Evolutionary conservation across 2,329 filamentous ascomycete species (phyloP), one percentile per base, ranked within the genome.

Genomic region (Dothideomycetidae sp.): DNA sequence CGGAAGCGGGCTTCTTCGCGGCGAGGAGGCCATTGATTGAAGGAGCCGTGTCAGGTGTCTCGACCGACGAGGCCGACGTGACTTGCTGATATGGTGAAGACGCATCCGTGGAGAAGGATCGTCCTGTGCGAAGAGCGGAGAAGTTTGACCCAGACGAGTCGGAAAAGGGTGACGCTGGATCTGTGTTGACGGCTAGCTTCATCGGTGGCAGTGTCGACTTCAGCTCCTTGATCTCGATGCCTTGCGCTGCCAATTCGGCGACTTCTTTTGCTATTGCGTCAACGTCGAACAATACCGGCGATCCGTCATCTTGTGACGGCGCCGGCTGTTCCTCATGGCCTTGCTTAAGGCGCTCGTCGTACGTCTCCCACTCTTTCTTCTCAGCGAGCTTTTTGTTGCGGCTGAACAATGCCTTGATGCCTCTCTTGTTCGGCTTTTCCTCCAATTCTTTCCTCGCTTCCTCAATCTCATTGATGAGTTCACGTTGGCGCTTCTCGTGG

Each of bases 391-490:
- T 80, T 61, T 83, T 93, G 51, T 82, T 85, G 33, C 81, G 75
- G 29, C 78, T 78, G 60, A 94, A 94, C 48, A 92, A 73, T 23
- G 75, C 73, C 36, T 57, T 60, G 50, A 88, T 85, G 29, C 71
- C 61, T 56, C 73, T 69, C 52, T 78, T 75, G 50, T 81, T 46
- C 12, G 76, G 78, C 50, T 90, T 81, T 53, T 74, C 77, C 51
- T 93, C 85, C 3, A 93, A 69, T 50, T 90, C 76, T 53, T 79
- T 85, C 26, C 90, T 74, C 5, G 90, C 90, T 58, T 93, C 86
- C 55, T 96, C 88, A 36, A 98, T 93, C 59, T 98, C 90, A 50
- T 81, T 85, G 54, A 98, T 93, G 29, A 98, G 71, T 58, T 96
- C 88, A 39, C 85, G 72, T 58, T 98, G 90, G 33, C 86, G 71